Base-by-base conservation (phyloP, 2,329 filamentous ascomycete species). In the Beauveria pseudobassiana region DNA sequence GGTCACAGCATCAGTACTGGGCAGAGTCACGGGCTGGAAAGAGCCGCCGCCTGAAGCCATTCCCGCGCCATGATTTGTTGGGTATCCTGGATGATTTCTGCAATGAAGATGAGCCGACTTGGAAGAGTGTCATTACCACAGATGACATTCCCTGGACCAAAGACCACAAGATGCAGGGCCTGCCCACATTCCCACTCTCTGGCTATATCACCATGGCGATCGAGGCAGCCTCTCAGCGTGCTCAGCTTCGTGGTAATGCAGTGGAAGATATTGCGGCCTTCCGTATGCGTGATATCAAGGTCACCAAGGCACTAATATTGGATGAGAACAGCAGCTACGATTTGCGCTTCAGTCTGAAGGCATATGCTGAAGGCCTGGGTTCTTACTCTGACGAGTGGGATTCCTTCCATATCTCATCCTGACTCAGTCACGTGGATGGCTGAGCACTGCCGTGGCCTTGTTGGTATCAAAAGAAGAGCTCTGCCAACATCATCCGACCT, bases 351-450 rank as follows among this genome's bases (percentile, higher is more conserved):
- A 68, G 64, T 2, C 20, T 73, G 5, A 67, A 65, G 8, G 62
- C 67, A 1, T 70, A 70, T 49, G 65, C 69, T 0, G 70, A 73
- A 46, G 70, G 70, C 3, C 69, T 70, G 0, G 64, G 67, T 1
- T 67, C 67, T 0, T 69, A 72, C 18, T 78, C 77, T 0, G 77
- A 79, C 38, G 68, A 71, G 3, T 84, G 82, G 81, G 76, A 82
- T 54, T 81, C 83, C 67, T 86, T 87, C 70, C 71, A 76, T 1
- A 80, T 87, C 28, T 81, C 77, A 51, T 84, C 83, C 0, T 84
- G 78, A 77, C 77, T 0, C 74, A 76, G 16, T 75, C 71, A 14
- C 75, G 80, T 46, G 79, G 80, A 12, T 87, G 84, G 84, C 78
- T 78, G 0, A 86, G 66, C 80, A 87, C 66, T 86, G 83, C 68